phyloP scores from a whole-genome alignment of 192 early-diverging fungal genomes.

The Oehlia diaphana region DNA sequence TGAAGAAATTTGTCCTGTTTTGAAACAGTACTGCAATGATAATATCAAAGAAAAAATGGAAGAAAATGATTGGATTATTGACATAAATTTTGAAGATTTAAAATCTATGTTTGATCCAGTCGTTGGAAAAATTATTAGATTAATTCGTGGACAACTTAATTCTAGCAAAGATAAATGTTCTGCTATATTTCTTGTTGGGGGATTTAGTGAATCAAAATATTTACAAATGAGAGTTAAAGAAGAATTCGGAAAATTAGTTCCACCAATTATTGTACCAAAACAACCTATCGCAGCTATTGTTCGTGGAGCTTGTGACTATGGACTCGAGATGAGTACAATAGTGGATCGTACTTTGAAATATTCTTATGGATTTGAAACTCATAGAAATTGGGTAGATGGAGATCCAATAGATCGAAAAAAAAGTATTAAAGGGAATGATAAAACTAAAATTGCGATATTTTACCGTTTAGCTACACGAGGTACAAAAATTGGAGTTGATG shows the following conservation, averaged over 20 bases:
- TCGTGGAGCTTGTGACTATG: neutral
- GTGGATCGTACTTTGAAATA: neutral
- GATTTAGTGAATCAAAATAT: constrained; percentile 52
- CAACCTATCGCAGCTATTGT: constrained; percentile 40
- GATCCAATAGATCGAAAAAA: neutral
- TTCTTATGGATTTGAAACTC: neutral
- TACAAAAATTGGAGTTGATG: neutral
- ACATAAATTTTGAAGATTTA: constrained; percentile 3
- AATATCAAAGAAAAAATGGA: neutral
- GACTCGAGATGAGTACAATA: neutral
- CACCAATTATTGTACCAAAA: constrained; percentile 40
- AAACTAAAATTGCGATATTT: neutral
- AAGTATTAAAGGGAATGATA: too few species aligned
- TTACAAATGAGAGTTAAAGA: constrained; percentile 38
- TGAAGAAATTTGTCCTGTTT: constrained; percentile 3
- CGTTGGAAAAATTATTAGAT: constrained; percentile 35
- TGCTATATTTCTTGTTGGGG: constrained; percentile 56
- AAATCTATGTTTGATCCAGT: constrained; percentile 54
- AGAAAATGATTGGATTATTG: constrained; percentile 13
- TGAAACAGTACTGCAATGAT: neutral
- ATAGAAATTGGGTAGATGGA: neutral
- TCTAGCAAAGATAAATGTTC: constrained; percentile 34
- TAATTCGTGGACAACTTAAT: constrained; percentile 46
- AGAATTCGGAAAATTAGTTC: constrained; percentile 33
- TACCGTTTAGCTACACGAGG: neutral